phyloP scores from a whole-genome alignment of 352 stramenopile species.

The Phytopythium chamaehyphon region DNA sequence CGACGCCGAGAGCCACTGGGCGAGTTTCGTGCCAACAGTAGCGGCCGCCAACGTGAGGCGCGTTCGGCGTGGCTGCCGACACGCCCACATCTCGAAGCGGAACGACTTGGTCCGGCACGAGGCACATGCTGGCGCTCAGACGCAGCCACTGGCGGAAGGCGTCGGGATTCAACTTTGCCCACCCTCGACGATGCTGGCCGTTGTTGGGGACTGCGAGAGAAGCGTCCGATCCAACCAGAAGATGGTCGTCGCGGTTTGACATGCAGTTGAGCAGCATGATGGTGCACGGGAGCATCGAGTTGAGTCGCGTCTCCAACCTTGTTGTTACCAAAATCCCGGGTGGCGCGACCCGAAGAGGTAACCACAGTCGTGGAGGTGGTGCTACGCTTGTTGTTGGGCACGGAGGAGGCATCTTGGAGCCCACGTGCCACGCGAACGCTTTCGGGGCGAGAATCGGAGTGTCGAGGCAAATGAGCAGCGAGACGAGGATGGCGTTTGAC shows the following conservation, averaged over 20 bases:
- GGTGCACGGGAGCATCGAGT: slow-evolving; percentile 44
- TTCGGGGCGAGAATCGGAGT: slow-evolving; percentile 36
- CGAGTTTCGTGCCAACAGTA: slow-evolving; percentile 57
- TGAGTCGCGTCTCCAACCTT: slow-evolving; percentile 23
- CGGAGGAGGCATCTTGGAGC: slow-evolving; percentile 41
- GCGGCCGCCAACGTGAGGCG: slow-evolving; percentile 47
- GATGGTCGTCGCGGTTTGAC: slow-evolving; percentile 31
- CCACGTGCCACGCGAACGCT: slow-evolving; percentile 65
- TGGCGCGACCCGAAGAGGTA: too few relatives aligned
- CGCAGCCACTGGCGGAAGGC: slow-evolving; percentile 46
- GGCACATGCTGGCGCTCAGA: slow-evolving; percentile 7
- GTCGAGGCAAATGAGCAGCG: slow-evolving; percentile 59
- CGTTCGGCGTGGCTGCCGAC: slow-evolving; percentile 46
- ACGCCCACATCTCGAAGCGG: slow-evolving; percentile 45
- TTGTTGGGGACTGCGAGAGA: too few relatives aligned
- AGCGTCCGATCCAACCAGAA: slow-evolving; percentile 26
- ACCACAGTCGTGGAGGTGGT: not conserved
- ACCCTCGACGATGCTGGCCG: slow-evolving; percentile 46
- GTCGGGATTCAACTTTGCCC: slow-evolving; percentile 33
- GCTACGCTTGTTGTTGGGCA: not conserved
- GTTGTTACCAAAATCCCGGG: slow-evolving; percentile 2
- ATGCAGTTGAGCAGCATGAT: slow-evolving; percentile 47
- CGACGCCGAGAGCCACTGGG: slow-evolving; percentile 17
- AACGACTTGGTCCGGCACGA: slow-evolving; percentile 45
- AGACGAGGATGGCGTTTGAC: slow-evolving; percentile 58